Conservation (phyloP, 2,329 filamentous ascomycete species). For the Elsinoe fawcettii region DNA sequence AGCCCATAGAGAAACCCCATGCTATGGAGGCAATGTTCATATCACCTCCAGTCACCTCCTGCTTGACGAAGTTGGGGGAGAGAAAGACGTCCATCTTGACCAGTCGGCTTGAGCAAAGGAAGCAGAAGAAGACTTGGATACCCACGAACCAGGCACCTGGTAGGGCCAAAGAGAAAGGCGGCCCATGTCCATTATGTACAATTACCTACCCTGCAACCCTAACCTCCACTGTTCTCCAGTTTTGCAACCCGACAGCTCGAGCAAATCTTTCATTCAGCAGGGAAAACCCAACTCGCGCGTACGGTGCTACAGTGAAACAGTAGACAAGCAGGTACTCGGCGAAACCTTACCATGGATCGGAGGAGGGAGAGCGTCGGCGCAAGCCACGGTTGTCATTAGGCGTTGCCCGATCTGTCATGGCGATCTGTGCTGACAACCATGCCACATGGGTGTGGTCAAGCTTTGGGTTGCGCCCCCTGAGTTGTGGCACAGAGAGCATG, state of each 20-base stretch:
- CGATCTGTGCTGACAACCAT: constrained; percentile 7
- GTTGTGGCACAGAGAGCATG: not conserved
- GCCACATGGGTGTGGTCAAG: not conserved
- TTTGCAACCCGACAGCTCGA: constrained; percentile 1
- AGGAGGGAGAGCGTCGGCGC: not conserved
- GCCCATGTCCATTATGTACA: constrained; percentile 1
- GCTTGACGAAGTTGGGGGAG: constrained; percentile 14
- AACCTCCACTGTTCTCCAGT: not conserved
- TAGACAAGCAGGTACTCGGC: not conserved
- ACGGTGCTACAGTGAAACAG: constrained; percentile 9
- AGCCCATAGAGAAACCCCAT: constrained; percentile 35
- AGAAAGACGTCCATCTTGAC: constrained; percentile 16
- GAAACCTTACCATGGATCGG: constrained; percentile 4
- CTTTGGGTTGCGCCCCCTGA: constrained; percentile 1
- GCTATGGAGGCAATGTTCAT: constrained; percentile 17
- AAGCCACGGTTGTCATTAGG: constrained; percentile 3
- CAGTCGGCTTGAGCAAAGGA: not conserved
- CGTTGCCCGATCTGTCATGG: not conserved
- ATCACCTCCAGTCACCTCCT: constrained; percentile 17
- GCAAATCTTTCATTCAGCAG: not conserved
- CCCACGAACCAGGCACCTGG: constrained; percentile 8
- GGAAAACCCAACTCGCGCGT: not conserved
- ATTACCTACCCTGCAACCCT: not conserved
- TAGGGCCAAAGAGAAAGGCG: not conserved
- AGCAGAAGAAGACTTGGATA: not conserved